Conservation (phyloP, 306 rosid species). For the Mimosa pudica region DNA sequence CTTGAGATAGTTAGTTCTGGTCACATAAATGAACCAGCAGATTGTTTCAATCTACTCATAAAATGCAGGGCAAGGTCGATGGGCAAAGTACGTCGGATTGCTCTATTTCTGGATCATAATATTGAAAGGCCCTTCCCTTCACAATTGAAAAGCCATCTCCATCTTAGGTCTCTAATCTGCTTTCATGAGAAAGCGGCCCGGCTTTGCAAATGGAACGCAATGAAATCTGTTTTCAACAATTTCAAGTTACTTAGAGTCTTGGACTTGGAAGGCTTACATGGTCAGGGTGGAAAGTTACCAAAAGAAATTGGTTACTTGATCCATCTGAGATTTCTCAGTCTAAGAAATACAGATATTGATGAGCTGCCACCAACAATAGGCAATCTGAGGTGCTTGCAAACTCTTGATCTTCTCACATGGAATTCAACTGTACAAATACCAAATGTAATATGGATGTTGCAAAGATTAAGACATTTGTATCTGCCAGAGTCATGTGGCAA, state of each 20-base stretch:
- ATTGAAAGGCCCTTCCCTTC: slow-evolving; percentile 36
- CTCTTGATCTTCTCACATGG: slow-evolving; percentile 53
- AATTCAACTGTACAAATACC: slow-evolving; percentile 46
- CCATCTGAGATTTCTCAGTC: slow-evolving; percentile 47
- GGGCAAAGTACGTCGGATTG: slow-evolving; percentile 48
- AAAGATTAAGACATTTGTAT: slow-evolving; percentile 50
- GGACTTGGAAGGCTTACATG: slow-evolving; percentile 47
- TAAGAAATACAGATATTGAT: slow-evolving; percentile 44
- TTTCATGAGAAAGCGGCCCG: slow-evolving; percentile 29
- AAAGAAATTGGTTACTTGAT: slow-evolving; percentile 52
- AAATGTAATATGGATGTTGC: slow-evolving; percentile 43
- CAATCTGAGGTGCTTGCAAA: slow-evolving; percentile 53
- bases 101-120: slow-evolving; percentile 35
- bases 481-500: slow-evolving; percentile 47
- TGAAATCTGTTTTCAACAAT: slow-evolving; percentile 42
- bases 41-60: slow-evolving; percentile 1
- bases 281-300: slow-evolving; percentile 41
- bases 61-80: slow-evolving; percentile 3
- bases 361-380: slow-evolving; percentile 52
- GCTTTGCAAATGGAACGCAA: slow-evolving; percentile 20
- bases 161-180: slow-evolving; percentile 55
- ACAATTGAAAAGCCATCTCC: slow-evolving; percentile 32
- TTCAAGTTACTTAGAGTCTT: slow-evolving; percentile 55
- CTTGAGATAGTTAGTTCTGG: slow-evolving; percentile 36
- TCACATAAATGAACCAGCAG: slow-evolving; percentile 28